Evolutionary conservation across 1,284 basidiomycete species (phyloP).

Genomic region (Bondarzewia mesenterica): DNA sequence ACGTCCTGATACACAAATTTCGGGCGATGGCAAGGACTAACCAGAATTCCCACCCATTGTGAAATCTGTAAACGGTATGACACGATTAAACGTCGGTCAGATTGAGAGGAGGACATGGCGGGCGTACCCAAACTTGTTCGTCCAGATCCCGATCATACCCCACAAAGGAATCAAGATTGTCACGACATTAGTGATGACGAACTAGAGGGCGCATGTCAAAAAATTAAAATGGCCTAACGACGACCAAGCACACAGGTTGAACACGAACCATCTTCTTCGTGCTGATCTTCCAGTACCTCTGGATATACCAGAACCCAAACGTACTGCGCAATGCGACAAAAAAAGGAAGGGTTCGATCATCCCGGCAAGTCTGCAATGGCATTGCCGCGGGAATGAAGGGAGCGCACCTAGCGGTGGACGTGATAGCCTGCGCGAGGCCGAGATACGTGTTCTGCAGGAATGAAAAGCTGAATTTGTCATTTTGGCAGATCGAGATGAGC

Average conservation of each 20-base stretch:
- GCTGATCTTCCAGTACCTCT: constrained; percentile 65
- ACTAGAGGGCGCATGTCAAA: constrained; percentile 30
- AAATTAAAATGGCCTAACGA: too few relatives aligned
- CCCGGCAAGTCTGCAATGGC: too few relatives aligned
- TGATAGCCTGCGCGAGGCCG: constrained; percentile 64
- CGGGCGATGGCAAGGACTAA: constrained; percentile 21
- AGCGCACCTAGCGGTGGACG: constrained; percentile 43
- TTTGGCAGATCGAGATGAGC: constrained; percentile 70
- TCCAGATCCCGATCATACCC: constrained; percentile 86
- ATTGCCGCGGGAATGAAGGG: constrained; percentile 12
- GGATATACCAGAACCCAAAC: constrained; percentile 74
- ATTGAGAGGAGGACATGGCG: constrained; percentile 9
- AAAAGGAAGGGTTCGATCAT: neutral
- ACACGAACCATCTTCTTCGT: constrained; percentile 65
- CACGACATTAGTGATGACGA: constrained; percentile 68
- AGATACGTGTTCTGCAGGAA: constrained; percentile 76
- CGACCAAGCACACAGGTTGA: constrained; percentile 4
- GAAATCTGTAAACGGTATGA: constrained; percentile 41
- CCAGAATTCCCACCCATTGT: constrained; percentile 84
- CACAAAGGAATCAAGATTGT: constrained; percentile 76
- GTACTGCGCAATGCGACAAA: constrained; percentile 34
- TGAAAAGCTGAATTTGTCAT: constrained; percentile 65
- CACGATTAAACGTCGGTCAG: constrained; percentile 4
- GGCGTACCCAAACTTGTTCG: constrained; percentile 56
- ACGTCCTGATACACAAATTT: neutral